A percentile compares a stretch with the other conserved stretches of the same genome.
phyloP scores from a whole-genome alignment of 768 basidiomycete genomes.

The Hirschioporus abietinus region DNA sequence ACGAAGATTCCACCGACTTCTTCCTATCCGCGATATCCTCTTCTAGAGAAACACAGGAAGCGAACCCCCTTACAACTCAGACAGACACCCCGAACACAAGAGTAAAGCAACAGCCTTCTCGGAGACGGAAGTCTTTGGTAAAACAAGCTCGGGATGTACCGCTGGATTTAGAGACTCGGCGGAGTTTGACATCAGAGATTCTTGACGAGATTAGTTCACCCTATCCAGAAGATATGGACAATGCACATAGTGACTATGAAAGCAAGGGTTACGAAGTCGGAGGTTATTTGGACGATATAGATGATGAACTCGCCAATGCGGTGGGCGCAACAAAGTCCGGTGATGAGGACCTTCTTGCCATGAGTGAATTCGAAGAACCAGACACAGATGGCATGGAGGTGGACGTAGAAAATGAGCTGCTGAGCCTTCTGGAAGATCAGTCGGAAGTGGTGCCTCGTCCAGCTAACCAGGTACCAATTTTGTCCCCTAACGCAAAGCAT shows the following conservation, averaged over 20 bases:
- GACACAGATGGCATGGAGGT: constrained; percentile 34
- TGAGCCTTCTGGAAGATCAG: constrained; percentile 61
- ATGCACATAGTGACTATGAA: not conserved
- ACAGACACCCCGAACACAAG: not conserved
- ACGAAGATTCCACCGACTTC: not conserved
- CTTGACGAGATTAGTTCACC: not conserved
- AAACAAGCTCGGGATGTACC: not conserved
- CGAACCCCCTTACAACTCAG: not conserved
- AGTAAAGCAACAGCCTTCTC: not conserved
- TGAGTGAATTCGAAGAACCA: not conserved
- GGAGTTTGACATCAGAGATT: not conserved
- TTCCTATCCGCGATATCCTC: not conserved
- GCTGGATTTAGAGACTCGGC: not conserved
- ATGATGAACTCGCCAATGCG: not conserved
- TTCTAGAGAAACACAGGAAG: not conserved
- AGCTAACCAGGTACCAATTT: constrained; percentile 10
- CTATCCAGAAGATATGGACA: not conserved
- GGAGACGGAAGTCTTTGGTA: not conserved
- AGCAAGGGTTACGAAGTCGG: not conserved
- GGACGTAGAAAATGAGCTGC: constrained; percentile 59
- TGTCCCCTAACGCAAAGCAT: constrained; percentile 13
- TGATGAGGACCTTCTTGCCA: not conserved
- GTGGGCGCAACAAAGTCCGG: not conserved
- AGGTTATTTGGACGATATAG: not conserved
- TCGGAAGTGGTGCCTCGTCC: constrained; percentile 15